Percentiles rank a stretch among this genome's conserved stretches.
These are phyloP conservation scores for Talaromyces trachyspermus DNA, from an alignment of 495 filamentous ascomycete species.

Conservation along the genomic window DNA sequence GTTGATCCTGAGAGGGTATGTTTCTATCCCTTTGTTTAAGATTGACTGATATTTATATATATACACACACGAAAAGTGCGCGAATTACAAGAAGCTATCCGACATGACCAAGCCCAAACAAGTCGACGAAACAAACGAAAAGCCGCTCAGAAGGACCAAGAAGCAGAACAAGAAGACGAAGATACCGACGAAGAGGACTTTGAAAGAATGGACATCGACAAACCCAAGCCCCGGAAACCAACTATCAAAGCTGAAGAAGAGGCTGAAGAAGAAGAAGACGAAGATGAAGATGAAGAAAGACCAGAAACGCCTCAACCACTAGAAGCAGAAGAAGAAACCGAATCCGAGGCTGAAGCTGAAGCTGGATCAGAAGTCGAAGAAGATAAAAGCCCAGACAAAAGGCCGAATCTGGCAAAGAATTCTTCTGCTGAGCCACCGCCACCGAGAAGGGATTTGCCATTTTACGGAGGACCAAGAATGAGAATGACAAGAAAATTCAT, in stretches of 20 bases:
- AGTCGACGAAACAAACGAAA: slow-evolving; percentile 41
- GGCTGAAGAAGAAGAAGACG: slow-evolving; percentile 32
- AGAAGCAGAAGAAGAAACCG: slow-evolving; percentile 36
- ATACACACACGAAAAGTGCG: slow-evolving; percentile 16
- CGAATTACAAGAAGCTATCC: slow-evolving; percentile 16
- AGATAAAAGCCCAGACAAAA: slow-evolving; percentile 3
- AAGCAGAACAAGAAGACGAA: slow-evolving; percentile 24
- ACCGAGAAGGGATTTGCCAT: slow-evolving; percentile 35
- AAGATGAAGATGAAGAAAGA: slow-evolving; percentile 26
- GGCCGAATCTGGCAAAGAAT: slow-evolving; percentile 13
- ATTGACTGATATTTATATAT: neutral
- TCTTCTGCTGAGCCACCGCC: slow-evolving; percentile 16
- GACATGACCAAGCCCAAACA: slow-evolving; percentile 9
- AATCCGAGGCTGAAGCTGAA: slow-evolving; percentile 25
- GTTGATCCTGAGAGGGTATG: slow-evolving; percentile 41
- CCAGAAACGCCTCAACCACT: slow-evolving; percentile 26
- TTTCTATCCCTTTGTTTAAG: neutral
- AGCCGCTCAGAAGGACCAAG: slow-evolving; percentile 24
- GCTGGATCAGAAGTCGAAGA: neutral
- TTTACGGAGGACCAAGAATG: slow-evolving; percentile 15
- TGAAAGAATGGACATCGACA: slow-evolving; percentile 54
- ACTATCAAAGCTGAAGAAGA: slow-evolving; percentile 15
- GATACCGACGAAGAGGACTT: slow-evolving; percentile 40
- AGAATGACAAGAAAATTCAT: neutral
- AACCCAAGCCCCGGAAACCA: slow-evolving; percentile 11